Conservation (phyloP, 2,329 filamentous ascomycete genomes). For the Sporothrix brasiliensis region DNA sequence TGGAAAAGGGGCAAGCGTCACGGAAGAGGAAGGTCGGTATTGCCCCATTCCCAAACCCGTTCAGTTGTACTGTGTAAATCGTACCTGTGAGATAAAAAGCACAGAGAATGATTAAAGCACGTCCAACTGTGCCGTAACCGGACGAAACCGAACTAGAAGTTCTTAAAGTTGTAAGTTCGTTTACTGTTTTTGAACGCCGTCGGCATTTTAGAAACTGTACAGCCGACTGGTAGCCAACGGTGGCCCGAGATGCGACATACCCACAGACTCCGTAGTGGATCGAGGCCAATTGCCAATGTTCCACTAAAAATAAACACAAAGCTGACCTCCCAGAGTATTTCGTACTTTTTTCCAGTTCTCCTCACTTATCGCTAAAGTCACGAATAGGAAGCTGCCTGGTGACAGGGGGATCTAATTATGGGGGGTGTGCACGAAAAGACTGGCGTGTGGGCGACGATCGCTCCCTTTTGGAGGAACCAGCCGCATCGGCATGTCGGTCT, state of each 20-base stretch:
- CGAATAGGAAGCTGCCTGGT: slow-evolving; percentile 10
- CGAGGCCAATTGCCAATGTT: not conserved
- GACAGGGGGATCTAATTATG: not conserved
- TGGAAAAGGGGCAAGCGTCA: slow-evolving; percentile 12
- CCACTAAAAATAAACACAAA: slow-evolving; percentile 22
- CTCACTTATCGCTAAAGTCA: slow-evolving; percentile 23
- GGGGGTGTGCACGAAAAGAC: slow-evolving; percentile 1
- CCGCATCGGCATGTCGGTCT: slow-evolving; percentile 29
- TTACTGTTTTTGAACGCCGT: not conserved
- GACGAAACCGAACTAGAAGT: no score
- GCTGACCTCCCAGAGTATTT: not conserved
- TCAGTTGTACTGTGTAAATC: not conserved
- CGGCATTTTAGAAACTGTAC: no score
- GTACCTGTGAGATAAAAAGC: not conserved
- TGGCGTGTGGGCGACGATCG: slow-evolving; percentile 18
- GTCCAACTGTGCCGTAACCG: no score
- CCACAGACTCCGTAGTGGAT: not conserved
- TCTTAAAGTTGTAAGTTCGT: not conserved
- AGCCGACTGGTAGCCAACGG: no score
- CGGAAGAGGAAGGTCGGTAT: slow-evolving; percentile 22
- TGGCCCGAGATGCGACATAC: no score
- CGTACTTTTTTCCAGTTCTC: not conserved
- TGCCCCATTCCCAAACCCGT: not conserved
- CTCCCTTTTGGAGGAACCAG: slow-evolving; percentile 28
- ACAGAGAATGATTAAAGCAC: no score